Conservation (phyloP, 495 filamentous ascomycete genomes). For the Friedmanniomyces simplex region DNA sequence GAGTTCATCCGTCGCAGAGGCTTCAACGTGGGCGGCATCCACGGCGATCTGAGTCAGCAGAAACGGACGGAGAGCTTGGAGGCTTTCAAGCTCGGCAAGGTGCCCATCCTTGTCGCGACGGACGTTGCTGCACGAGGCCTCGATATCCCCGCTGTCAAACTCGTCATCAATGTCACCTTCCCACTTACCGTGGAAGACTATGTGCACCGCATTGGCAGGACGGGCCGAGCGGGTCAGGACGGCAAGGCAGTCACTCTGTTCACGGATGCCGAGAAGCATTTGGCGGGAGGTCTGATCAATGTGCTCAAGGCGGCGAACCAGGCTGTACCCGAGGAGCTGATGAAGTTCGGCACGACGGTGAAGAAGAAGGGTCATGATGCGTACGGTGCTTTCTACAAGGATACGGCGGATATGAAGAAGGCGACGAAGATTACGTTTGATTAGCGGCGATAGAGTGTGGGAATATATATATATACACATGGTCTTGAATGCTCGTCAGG, state of each 20-base stretch:
- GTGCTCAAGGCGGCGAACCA: slow-evolving; percentile 84
- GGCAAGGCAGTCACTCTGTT: slow-evolving; percentile 90
- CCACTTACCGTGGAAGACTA: slow-evolving; percentile 78
- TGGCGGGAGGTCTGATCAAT: slow-evolving; percentile 82
- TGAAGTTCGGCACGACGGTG: slow-evolving; percentile 95
- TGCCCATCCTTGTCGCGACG: slow-evolving; percentile 84
- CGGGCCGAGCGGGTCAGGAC: slow-evolving; percentile 80
- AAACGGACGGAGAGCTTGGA: slow-evolving; percentile 73
- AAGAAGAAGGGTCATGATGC: slow-evolving; percentile 94
- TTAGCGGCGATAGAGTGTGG: slow-evolving; percentile 1
- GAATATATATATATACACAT: too few relatives aligned
- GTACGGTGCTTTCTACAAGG: slow-evolving; percentile 89
- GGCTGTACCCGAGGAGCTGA: slow-evolving; percentile 70
- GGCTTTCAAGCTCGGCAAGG: slow-evolving; percentile 78
- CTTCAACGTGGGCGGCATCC: slow-evolving; percentile 73
- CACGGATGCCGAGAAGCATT: slow-evolving; percentile 83
- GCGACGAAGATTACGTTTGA: slow-evolving; percentile 92
- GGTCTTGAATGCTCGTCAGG: too few relatives aligned
- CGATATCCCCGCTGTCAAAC: slow-evolving; percentile 86
- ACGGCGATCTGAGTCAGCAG: slow-evolving; percentile 79
- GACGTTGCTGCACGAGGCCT: slow-evolving; percentile 93
- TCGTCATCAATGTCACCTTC: slow-evolving; percentile 82
- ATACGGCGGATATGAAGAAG: slow-evolving; percentile 55
- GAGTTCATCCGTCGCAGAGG: slow-evolving; percentile 64
- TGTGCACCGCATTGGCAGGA: slow-evolving; percentile 82